phyloP scores from a whole-genome alignment of 306 rosid species.

The Urtica urens region DNA sequence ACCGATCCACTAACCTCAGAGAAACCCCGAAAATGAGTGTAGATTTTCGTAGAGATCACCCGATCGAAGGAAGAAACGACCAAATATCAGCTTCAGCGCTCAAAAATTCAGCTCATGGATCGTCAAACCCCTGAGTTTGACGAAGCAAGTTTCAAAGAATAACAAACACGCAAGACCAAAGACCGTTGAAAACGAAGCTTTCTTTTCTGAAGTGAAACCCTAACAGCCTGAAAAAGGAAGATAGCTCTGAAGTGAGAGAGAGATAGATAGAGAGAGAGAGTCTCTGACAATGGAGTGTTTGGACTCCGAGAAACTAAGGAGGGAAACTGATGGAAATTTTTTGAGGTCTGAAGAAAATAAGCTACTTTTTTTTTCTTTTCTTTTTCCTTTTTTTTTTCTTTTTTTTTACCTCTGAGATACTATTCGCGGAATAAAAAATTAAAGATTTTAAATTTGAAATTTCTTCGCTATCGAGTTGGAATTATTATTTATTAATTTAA shows the following conservation, averaged over 20 bases:
- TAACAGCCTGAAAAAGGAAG: slow-evolving; percentile 13
- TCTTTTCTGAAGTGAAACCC: slow-evolving; percentile 10
- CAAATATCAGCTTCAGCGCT: not conserved
- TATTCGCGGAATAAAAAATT: slow-evolving; percentile 3
- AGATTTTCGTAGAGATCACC: slow-evolving; percentile 10
- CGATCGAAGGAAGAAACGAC: slow-evolving; percentile 13
- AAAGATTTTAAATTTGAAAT: slow-evolving; percentile 2
- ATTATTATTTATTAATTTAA: slow-evolving; percentile 9
- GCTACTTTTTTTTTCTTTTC: slow-evolving; percentile 39
- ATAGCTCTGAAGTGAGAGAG: slow-evolving; percentile 8
- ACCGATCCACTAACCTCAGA: slow-evolving; percentile 48
- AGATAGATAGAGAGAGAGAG: no score
- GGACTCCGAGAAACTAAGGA: slow-evolving; percentile 33
- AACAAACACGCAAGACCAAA: slow-evolving; percentile 2
- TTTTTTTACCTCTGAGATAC: slow-evolving; percentile 12
- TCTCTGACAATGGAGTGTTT: slow-evolving; percentile 29
- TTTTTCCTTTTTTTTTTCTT: slow-evolving; percentile 10
- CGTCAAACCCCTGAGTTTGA: slow-evolving; percentile 15
- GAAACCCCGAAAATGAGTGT: slow-evolving; percentile 8
- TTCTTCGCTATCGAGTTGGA: not conserved
- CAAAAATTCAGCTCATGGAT: slow-evolving; percentile 3
- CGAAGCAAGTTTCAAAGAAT: slow-evolving; percentile 7
- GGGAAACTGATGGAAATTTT: slow-evolving; percentile 24
- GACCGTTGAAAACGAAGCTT: slow-evolving; percentile 25
- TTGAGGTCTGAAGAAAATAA: slow-evolving; percentile 33